Percentiles rank a stretch among this genome's conserved stretches.
These are phyloP conservation scores for Diplotaxis tenuifolia DNA, from an alignment of 345 rosid genomes.

Conservation along the genomic window DNA sequence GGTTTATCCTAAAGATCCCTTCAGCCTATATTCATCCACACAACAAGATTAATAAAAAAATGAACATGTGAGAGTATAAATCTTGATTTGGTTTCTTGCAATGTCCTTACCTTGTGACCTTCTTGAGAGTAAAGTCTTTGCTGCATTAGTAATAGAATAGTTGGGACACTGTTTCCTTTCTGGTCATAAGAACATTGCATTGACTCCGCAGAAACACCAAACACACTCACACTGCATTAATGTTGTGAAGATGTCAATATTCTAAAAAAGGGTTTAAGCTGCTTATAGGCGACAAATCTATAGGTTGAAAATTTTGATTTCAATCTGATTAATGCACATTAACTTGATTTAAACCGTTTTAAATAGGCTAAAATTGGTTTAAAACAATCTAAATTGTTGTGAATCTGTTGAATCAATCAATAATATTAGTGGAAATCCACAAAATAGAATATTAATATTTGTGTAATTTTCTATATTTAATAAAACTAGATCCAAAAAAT, in stretches of 20 bases:
- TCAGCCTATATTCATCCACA: conserved; percentile 58
- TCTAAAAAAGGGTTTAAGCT: background rate
- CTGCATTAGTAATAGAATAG: conserved; percentile 92
- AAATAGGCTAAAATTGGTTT: background rate
- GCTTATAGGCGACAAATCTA: too few relatives aligned
- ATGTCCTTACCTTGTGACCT: conserved; percentile 69
- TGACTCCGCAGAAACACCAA: conserved; percentile 95
- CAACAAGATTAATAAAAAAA: background rate
- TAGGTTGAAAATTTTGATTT: background rate
- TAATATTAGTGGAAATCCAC: background rate
- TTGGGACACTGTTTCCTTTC: conserved; percentile 87
- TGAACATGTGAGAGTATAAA: background rate
- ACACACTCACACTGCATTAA: conserved; percentile 74
- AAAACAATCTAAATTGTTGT: background rate
- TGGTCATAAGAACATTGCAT: conserved; percentile 87
- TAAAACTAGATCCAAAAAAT: background rate
- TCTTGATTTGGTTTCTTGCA: background rate
- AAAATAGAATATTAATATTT: too few relatives aligned
- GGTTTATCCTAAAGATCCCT: conserved; percentile 93
- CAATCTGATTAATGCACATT: background rate
- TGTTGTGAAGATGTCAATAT: background rate
- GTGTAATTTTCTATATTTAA: background rate
- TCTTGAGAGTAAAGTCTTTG: conserved; percentile 67
- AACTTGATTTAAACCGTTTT: background rate
- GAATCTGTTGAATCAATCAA: background rate